phyloP scores from a whole-genome alignment of 148 eudicot species.

The Chenopodium suecicum region DNA sequence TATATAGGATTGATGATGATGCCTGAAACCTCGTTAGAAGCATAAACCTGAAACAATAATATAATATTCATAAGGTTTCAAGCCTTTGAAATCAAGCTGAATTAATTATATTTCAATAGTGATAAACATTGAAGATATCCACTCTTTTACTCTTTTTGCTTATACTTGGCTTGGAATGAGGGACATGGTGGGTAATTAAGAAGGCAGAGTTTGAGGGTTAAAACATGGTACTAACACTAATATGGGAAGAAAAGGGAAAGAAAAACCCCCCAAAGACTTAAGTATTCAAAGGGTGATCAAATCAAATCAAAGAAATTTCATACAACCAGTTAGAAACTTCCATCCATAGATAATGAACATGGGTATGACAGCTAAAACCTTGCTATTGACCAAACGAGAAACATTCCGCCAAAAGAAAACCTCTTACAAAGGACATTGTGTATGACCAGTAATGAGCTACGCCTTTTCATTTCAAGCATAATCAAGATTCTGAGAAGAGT shows the following conservation, averaged over 20 bases:
- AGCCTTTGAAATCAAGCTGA: not conserved
- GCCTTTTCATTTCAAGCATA: not conserved
- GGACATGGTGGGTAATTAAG: not conserved
- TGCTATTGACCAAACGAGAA: not conserved
- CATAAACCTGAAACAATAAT: constrained; percentile 38
- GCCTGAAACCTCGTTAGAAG: constrained; percentile 24
- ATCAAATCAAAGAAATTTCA: not conserved
- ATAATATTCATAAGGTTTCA: not conserved
- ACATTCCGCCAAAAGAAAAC: no score
- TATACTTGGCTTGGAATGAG: not conserved
- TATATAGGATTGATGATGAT: constrained; percentile 39
- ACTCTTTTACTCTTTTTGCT: not conserved
- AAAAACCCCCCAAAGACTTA: not conserved
- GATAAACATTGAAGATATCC: not conserved
- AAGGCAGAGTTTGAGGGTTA: not conserved
- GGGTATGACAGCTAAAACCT: not conserved
- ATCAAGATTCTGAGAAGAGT: not conserved
- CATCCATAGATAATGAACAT: not conserved
- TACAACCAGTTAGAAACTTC: not conserved
- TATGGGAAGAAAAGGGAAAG: not conserved
- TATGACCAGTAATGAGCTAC: not conserved
- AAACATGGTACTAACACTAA: not conserved
- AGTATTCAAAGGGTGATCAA: not conserved
- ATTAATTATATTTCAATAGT: not conserved
- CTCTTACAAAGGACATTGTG: not conserved